Conservation (phyloP, 192 early-diverging fungal species). For the Umbelopsis ramanniana region DNA sequence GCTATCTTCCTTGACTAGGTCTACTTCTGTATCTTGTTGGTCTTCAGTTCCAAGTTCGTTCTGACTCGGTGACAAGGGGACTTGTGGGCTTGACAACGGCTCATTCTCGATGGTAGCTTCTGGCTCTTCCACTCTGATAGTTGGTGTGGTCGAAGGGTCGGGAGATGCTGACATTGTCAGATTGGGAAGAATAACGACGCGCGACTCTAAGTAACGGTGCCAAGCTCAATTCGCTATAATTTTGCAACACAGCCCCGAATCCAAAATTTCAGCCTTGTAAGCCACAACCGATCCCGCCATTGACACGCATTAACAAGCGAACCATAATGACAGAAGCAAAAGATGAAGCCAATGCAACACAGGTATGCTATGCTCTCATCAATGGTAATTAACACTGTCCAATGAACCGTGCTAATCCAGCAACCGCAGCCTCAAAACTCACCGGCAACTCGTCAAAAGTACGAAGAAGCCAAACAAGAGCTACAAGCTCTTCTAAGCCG, state of each 20-base stretch:
- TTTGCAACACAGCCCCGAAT: slow-evolving; percentile 7
- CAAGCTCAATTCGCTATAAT: slow-evolving; percentile 8
- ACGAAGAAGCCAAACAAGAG: slow-evolving; percentile 79
- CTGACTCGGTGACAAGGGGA: neutral
- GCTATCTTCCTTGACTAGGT: neutral
- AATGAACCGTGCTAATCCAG: neutral
- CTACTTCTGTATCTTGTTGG: neutral
- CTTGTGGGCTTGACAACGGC: neutral
- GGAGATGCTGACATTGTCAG: slow-evolving; percentile 19
- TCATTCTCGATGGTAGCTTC: neutral
- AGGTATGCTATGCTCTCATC: neutral
- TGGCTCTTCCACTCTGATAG: neutral
- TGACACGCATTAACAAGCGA: neutral
- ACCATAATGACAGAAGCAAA: slow-evolving; percentile 10
- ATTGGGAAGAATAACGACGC: slow-evolving; percentile 12
- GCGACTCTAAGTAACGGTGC: slow-evolving; percentile 8
- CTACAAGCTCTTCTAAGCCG: slow-evolving; percentile 71
- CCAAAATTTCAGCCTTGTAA: slow-evolving; percentile 20
- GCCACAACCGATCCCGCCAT: neutral
- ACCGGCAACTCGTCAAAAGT: slow-evolving; percentile 50
- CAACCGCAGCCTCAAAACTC: slow-evolving; percentile 28
- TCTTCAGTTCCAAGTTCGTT: neutral
- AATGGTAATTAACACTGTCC: neutral
- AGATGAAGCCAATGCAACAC: slow-evolving; percentile 5
- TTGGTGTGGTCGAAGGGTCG: slow-evolving; percentile 7